Percentiles rank a stretch among this genome's conserved stretches.
These are phyloP conservation scores for Lichtheimia hyalospora DNA, from an alignment of 371 early-diverging fungal genomes.

Conservation along the genomic window DNA sequence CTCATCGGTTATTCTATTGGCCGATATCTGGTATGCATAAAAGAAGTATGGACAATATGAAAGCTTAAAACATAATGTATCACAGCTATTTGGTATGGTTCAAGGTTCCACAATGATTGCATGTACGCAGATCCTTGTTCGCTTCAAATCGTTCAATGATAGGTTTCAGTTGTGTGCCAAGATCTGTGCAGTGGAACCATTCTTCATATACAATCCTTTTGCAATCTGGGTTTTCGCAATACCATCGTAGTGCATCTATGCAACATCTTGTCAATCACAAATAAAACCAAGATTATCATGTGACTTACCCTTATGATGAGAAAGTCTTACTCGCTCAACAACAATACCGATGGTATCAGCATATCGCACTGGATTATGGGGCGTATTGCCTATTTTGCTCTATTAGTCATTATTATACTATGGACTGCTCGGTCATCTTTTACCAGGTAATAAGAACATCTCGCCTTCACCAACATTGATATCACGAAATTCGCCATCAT, in stretches of 20 bases:
- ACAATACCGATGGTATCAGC: constrained; percentile 94
- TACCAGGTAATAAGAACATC: constrained; percentile 94
- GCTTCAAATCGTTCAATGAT: constrained; percentile 82
- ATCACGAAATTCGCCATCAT: constrained; percentile 77
- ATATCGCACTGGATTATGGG: constrained; percentile 94
- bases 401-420: neutral
- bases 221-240: constrained; percentile 79
- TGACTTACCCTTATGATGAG: constrained; percentile 68
- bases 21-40: no score
- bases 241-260: constrained; percentile 88
- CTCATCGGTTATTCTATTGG: neutral
- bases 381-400: constrained; percentile 66
- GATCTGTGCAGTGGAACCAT: constrained; percentile 84
- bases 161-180: constrained; percentile 89
- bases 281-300: neutral
- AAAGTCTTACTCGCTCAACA: constrained; percentile 82
- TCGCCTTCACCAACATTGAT: constrained; percentile 88
- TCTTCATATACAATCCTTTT: constrained; percentile 82
- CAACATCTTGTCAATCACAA: neutral
- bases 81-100: constrained; percentile 60
- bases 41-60: no score
- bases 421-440: neutral
- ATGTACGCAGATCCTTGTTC: constrained; percentile 67
- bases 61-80: no score
- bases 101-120: constrained; percentile 72